Evolutionary conservation across 495 filamentous ascomycete genomes (phyloP), one percentile per base, ranked within the genome.

Genomic region (Penicillium desertorum): DNA sequence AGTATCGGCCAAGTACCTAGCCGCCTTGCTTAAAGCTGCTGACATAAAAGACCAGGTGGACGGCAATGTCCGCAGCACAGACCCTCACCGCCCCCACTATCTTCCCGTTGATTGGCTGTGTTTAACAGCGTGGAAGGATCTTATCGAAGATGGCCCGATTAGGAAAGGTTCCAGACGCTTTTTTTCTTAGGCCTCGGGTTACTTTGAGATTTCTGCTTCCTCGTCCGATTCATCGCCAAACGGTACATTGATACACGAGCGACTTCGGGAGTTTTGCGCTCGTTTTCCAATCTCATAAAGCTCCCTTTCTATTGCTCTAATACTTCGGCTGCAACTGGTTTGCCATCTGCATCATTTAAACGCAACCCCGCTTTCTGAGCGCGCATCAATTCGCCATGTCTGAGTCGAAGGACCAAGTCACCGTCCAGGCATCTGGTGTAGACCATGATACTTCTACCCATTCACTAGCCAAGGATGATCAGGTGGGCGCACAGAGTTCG

Each of bases 181-280:
- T 62, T 55, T 57, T 57, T 47, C 39, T 47, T 42, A 1, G 19
- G 14, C 5, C 14, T 8, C 36, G 16, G 36, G 36, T 17, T 39
- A 17, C 36, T 9, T 49, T 43, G 11, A 20, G 51, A 44, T 45
- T 51, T 54, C 34, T 52, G 25, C 43, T 39, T 65, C n/a, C 41
- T 54, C 51, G 9, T 32, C 22, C 19, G 25, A 50, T 8, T 39
- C 53, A n/a, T 34, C 54, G 25, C 11, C 39, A 17, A 25, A 22
- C 39, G 45, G 29, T 20, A 48, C 2, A 19, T 39, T 59, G 51
- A 58, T 58, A 63, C 61, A 66, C 79, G 79, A 79, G 78, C 78
- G 79, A 82, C 79, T 82, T 82, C 71, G 74, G 76, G 74, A 76
- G 80, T 79, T 82, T 82, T 82, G 79, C 79, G 79, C 77, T 80